Evolutionary conservation across 2,329 filamentous ascomycete species (phyloP), one percentile per base, ranked within the genome.

Genomic region (Pseudonectria foliicola): DNA sequence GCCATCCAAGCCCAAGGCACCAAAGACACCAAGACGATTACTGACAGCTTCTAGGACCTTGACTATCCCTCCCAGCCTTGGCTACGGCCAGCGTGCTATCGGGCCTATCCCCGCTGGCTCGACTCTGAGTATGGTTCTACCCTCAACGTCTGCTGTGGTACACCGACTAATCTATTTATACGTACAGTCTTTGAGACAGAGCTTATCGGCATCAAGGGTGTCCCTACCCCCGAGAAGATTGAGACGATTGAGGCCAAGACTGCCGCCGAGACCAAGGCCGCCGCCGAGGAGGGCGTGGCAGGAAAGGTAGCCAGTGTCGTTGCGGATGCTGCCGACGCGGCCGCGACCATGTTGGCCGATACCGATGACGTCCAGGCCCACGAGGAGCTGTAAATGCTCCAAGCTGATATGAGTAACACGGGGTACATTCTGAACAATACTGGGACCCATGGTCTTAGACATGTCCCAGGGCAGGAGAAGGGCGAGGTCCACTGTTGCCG

Each of bases 31-130:
- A 8, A 29, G 13, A 10, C 25, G 13, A 25, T 39, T 42, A 33
- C 34, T 53, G 33, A 43, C 35, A 27, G 13, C 26, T 39, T 35
- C 7, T 42, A 75, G 83, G 50, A 90, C 77, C 36, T 66, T 98
- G 60, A 95, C 82, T 13, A 92, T 98, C 37, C 87, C 88, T n/a
- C 86, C 90, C 13, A 77, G 81, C 55, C 68, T 82, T 55, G 92
- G 78, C 31, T 98, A 96, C 62, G 92, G 92, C 33, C 67, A 82
- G 43, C 72, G 78, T 35, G 71, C 63, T 25, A 75, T 85, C 57
- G 88, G 88, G 2, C 87, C 88, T 14, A 96, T 96, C 55, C 88
- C 89, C 13, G 79, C 75, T 4, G 81, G 80, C 23, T 79, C 84
- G 48, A 93, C 86, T 38, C 64, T 96, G 54, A 70, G 82, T 85